Conservation (phyloP, 352 stramenopile genomes). For the Phytophthora sansomeana region DNA sequence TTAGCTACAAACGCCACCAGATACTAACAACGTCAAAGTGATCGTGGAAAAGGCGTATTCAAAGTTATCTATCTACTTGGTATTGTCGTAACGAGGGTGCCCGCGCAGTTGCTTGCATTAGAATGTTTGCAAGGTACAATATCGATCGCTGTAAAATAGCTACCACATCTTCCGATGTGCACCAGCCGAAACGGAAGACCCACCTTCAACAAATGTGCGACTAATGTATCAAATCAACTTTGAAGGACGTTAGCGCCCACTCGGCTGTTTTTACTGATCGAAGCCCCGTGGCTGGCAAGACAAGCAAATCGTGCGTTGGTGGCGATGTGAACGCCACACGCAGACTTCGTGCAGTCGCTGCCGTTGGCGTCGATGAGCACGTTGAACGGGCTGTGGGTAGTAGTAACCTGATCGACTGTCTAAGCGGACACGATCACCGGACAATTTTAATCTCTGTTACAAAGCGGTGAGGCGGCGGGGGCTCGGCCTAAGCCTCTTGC, state of each 20-base stretch:
- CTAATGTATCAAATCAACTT: background rate
- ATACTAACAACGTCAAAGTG: background rate
- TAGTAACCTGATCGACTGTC: no score
- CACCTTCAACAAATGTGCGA: slow-evolving; percentile 16
- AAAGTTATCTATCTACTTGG: slow-evolving; percentile 41
- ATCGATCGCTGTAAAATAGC: no score
- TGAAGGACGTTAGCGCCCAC: background rate
- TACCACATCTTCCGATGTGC: slow-evolving; percentile 13
- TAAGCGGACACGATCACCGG: no score
- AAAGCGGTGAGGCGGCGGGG: no score
- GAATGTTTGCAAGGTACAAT: no score
- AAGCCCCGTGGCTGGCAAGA: no score
- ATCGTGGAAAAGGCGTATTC: slow-evolving; percentile 27
- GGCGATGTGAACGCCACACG: background rate
- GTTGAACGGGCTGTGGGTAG: background rate
- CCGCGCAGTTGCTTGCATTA: no score
- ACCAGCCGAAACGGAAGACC: slow-evolving; percentile 20
- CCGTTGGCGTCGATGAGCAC: background rate
- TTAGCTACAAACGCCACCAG: background rate
- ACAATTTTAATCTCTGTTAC: no score
- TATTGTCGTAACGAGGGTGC: no score
- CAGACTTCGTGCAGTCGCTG: background rate
- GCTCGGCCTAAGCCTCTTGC: no score
- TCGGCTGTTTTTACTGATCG: background rate
- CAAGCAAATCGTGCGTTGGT: background rate